phyloP scores from a whole-genome alignment of 78 protist genomes.

The Dictyostelium capitatum region DNA sequence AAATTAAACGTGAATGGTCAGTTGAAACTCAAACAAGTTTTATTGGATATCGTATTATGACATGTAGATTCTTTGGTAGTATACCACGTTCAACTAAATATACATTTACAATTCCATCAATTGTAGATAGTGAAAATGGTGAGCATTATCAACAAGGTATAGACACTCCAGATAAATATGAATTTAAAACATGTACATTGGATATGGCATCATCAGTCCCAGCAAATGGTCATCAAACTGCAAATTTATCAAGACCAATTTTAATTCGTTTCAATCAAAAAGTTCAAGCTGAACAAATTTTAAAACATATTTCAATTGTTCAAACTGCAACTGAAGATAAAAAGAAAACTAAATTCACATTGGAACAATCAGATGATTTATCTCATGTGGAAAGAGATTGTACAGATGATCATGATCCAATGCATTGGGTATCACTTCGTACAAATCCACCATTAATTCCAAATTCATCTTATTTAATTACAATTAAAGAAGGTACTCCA shows the following conservation, averaged over 20 bases:
- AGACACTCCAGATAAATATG: not conserved
- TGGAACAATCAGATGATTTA: conserved; percentile 31
- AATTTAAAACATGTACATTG: conserved; percentile 20
- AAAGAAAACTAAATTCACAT: conserved; percentile 43
- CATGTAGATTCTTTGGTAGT: not conserved
- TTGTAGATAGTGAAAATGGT: not conserved
- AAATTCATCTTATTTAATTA: not conserved
- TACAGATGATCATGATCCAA: not conserved
- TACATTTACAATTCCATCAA: not conserved
- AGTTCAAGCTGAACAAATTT: conserved; percentile 14
- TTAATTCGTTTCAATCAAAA: conserved; percentile 41
- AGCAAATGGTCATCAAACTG: conserved; percentile 1
- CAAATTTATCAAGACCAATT: conserved; percentile 16
- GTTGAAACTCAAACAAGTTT: not conserved
- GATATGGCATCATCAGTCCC: not conserved
- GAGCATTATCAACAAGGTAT: conserved; percentile 10
- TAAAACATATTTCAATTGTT: not conserved
- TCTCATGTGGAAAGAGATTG: not conserved
- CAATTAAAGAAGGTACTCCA: conserved; percentile 6
- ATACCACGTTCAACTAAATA: conserved; percentile 24
- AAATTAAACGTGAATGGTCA: not conserved
- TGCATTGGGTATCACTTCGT: conserved; percentile 31
- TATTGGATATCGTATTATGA: not conserved
- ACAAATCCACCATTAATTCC: not conserved
- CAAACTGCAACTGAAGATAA: not conserved